phyloP scores from a whole-genome alignment of 768 basidiomycete species.

The Suillus weaverae region DNA sequence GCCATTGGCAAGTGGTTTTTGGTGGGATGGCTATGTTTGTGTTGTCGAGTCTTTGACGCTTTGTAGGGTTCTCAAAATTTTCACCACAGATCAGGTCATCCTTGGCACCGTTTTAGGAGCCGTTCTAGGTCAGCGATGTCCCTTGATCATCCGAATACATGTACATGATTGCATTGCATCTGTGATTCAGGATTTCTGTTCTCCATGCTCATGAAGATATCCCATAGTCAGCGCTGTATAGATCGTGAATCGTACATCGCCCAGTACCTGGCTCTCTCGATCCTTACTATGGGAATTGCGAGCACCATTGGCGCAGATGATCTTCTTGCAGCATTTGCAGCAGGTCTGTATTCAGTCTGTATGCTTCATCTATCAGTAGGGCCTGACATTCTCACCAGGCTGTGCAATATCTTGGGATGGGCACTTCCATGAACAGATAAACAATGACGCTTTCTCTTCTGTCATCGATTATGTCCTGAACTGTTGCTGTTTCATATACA shows the following conservation, averaged over 20 bases:
- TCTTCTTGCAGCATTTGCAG: slow-evolving; percentile 85
- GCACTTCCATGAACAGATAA: slow-evolving; percentile 73
- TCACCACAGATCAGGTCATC: slow-evolving; percentile 68
- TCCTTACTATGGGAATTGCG: slow-evolving; percentile 75
- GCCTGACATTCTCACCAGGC: slow-evolving; percentile 49
- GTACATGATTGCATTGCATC: neutral
- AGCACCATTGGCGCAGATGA: slow-evolving; percentile 85
- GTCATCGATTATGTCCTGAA: slow-evolving; percentile 88
- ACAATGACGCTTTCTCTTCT: slow-evolving; percentile 84
- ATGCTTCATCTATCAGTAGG: neutral
- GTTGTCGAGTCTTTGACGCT: neutral
- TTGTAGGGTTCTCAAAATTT: slow-evolving; percentile 6
- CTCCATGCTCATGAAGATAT: slow-evolving; percentile 69
- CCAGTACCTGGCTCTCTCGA: slow-evolving; percentile 72
- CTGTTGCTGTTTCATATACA: slow-evolving; percentile 79
- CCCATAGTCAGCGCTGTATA: slow-evolving; percentile 59
- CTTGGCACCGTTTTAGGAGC: slow-evolving; percentile 77
- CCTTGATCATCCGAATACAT: neutral
- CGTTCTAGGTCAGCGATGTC: slow-evolving; percentile 37
- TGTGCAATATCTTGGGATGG: slow-evolving; percentile 92
- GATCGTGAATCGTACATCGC: slow-evolving; percentile 86
- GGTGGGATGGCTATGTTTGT: slow-evolving; percentile 78
- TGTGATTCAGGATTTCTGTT: slow-evolving; percentile 54
- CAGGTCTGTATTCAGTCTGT: slow-evolving; percentile 43
- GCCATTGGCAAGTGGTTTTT: slow-evolving; percentile 87